A percentile compares a stretch with the other conserved stretches of the same genome.
Conservation (phyloP, 305 asterid species). For the Vinca major region DNA sequence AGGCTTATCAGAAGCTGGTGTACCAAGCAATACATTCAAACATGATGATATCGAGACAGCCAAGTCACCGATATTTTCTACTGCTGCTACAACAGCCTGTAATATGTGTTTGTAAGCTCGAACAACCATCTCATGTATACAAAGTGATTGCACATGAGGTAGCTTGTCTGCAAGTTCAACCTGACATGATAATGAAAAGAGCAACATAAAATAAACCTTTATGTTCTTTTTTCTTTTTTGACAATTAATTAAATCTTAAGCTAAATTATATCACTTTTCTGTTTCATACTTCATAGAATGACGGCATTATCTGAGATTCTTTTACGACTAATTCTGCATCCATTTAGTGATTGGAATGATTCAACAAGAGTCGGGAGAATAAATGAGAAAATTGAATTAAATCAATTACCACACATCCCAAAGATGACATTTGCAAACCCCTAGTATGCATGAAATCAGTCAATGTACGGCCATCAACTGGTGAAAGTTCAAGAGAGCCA, state of each 20-base stretch:
- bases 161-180: slow-evolving; percentile 86
- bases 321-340: not conserved
- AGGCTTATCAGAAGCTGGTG: slow-evolving; percentile 36
- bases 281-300: not conserved
- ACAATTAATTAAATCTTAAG: not conserved
- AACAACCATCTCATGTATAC: slow-evolving; percentile 87
- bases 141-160: slow-evolving; percentile 87
- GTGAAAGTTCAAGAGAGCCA: slow-evolving; percentile 95
- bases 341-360: slow-evolving; percentile 1
- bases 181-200: slow-evolving; percentile 29
- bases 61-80: slow-evolving; percentile 48
- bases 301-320: not conserved
- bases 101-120: slow-evolving; percentile 79
- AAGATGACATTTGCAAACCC: slow-evolving; percentile 72
- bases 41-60: slow-evolving; percentile 67
- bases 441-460: slow-evolving; percentile 99
- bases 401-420: slow-evolving; percentile 76
- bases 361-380: slow-evolving; percentile 2
- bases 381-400: slow-evolving; percentile 11
- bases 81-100: slow-evolving; percentile 73
- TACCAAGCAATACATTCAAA: slow-evolving; percentile 65
- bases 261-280: not conserved
- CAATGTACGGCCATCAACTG: slow-evolving; percentile 93
- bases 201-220: slow-evolving; percentile 8
- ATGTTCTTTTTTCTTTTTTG: not conserved